These are phyloP conservation scores for Pinus tabuliformis DNA, from an alignment of 75 land plant species.

Conservation along the genomic window DNA sequence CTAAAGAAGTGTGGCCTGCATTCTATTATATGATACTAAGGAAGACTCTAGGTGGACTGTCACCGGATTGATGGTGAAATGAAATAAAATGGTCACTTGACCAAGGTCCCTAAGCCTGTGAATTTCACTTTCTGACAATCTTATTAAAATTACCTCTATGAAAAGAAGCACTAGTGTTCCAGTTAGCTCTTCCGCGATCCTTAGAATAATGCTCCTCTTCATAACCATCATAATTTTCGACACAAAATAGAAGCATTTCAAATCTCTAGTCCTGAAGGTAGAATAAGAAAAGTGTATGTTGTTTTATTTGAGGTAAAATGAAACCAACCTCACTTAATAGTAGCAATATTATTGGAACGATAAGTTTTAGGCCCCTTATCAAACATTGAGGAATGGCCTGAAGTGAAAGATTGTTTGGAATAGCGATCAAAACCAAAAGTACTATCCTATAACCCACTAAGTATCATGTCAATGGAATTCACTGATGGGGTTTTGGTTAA, in stretches of 20 bases:
- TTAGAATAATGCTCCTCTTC: background rate
- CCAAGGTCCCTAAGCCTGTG: slow-evolving; percentile 1
- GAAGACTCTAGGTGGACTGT: slow-evolving; percentile 1
- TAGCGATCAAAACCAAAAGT: no score
- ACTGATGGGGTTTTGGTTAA: no score
- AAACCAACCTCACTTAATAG: background rate
- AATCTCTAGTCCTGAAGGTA: background rate
- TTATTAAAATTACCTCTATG: background rate
- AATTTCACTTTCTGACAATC: slow-evolving; percentile 5
- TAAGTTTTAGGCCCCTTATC: background rate
- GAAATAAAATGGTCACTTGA: slow-evolving; percentile 1
- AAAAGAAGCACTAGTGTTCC: background rate
- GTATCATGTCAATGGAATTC: no score
- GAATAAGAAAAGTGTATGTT: background rate
- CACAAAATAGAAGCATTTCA: slow-evolving; percentile 4
- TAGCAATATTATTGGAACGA: background rate
- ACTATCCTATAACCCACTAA: no score
- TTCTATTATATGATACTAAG: slow-evolving; percentile 1
- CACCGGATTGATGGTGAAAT: slow-evolving; percentile 1
- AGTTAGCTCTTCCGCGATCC: slow-evolving; percentile 10
- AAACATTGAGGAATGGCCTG: background rate
- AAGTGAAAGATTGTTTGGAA: no score
- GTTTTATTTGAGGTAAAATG: background rate
- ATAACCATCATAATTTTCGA: background rate
- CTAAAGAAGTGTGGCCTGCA: slow-evolving; percentile 1